Conservation (phyloP, 192 early-diverging fungal genomes). For the Coemansia asiatica region DNA sequence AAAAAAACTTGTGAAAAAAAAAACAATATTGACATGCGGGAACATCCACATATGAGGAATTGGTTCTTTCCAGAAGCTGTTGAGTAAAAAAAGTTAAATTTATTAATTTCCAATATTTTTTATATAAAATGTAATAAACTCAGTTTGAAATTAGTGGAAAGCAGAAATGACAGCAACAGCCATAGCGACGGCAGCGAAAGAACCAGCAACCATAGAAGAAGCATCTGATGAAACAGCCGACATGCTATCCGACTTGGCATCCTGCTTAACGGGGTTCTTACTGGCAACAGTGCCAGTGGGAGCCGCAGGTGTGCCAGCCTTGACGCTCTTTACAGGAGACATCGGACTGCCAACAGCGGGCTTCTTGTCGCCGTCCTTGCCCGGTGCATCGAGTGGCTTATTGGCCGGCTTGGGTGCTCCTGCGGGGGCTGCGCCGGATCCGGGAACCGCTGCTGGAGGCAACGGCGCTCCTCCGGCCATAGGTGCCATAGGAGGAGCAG, state of each 20-base stretch:
- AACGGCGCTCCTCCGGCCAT: constrained; percentile 3
- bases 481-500: constrained; percentile 1
- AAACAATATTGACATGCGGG: too few species aligned
- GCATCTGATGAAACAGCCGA: constrained; percentile 11
- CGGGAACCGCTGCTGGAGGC: constrained; percentile 16
- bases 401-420: constrained; percentile 7
- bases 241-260: constrained; percentile 5
- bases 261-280: constrained; percentile 22
- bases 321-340: constrained; percentile 4
- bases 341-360: background rate
- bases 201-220: background rate
- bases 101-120: too few species aligned
- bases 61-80: too few species aligned
- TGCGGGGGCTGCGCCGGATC: constrained; percentile 12
- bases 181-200: constrained; percentile 31
- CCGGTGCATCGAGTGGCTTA: background rate
- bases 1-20: too few species aligned
- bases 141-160: constrained; percentile 20
- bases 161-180: constrained; percentile 40
- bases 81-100: too few species aligned
- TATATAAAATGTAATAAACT: background rate
- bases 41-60: too few species aligned
- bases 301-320: background rate
- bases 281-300: constrained; percentile 10
- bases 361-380: constrained; percentile 11